Conservation (phyloP, 352 stramenopile species). For the Phytophthora fragariaefolia region DNA sequence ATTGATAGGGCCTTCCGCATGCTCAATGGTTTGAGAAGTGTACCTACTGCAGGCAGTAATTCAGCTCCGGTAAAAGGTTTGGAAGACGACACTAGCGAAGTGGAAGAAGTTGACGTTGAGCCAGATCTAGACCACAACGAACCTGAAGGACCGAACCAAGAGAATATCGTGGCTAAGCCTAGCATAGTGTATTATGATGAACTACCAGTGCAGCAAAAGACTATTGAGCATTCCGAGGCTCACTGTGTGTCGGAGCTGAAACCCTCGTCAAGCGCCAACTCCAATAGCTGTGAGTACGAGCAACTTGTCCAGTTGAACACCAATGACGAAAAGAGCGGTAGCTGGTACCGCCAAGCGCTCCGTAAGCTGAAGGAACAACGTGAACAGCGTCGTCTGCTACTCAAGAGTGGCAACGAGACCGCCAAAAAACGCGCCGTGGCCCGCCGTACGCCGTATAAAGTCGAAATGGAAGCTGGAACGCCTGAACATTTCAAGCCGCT, state of each 20-base stretch:
- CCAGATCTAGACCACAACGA: too few species aligned
- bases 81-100: not conserved
- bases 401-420: not conserved
- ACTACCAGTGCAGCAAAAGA: conserved; percentile 3
- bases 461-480: not conserved
- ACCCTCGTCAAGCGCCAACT: not conserved
- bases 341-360: conserved; percentile 48
- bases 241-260: too few species aligned
- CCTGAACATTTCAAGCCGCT: conserved; percentile 16
- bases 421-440: not conserved
- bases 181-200: not conserved
- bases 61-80: not conserved
- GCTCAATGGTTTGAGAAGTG: not conserved
- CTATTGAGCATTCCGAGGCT: too few species aligned
- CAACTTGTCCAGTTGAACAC: conserved; percentile 45
- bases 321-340: conserved; percentile 23
- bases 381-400: conserved; percentile 28
- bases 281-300: conserved; percentile 36
- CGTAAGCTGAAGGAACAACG: conserved; percentile 47
- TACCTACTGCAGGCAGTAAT: not conserved
- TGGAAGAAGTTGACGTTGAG: conserved; percentile 1
- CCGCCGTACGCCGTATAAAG: not conserved
- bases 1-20: conserved; percentile 16
- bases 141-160: not conserved
- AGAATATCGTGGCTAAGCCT: not conserved